These are phyloP conservation scores for Colletotrichum endophyticum DNA, from an alignment of 2,329 filamentous ascomycete species.

Conservation along the genomic window DNA sequence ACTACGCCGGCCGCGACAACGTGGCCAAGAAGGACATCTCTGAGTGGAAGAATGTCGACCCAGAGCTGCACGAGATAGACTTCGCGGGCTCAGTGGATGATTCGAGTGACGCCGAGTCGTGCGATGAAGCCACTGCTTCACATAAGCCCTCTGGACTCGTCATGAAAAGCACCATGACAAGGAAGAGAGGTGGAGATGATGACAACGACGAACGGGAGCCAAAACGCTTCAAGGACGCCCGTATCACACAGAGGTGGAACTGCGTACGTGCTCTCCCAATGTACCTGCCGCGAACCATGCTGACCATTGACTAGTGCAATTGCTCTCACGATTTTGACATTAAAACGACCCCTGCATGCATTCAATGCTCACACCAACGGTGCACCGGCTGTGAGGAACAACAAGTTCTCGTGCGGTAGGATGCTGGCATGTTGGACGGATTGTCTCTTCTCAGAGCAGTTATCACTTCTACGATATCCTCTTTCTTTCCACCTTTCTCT, in stretches of 20 bases:
- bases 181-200: background rate
- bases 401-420: background rate
- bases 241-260: slow-evolving; percentile 27
- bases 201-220: slow-evolving; percentile 11
- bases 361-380: background rate
- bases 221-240: slow-evolving; percentile 17
- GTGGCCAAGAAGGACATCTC: slow-evolving; percentile 47
- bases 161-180: background rate
- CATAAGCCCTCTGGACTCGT: background rate
- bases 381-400: background rate
- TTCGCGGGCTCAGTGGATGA: background rate
- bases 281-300: background rate
- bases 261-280: slow-evolving; percentile 29
- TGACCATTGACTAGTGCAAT: slow-evolving; percentile 3
- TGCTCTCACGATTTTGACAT: background rate
- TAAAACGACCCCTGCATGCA: background rate
- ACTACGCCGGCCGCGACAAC: slow-evolving; percentile 61
- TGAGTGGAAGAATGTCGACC: slow-evolving; percentile 57
- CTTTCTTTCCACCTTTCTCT: background rate
- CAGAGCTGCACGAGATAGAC: slow-evolving; percentile 19
- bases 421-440: background rate
- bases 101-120: background rate
- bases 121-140: background rate
- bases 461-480: background rate
- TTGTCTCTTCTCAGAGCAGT: background rate